Evolutionary conservation across 371 early-diverging fungal genomes (phyloP).

Genomic region (Blyttiomyces sp.): DNA sequence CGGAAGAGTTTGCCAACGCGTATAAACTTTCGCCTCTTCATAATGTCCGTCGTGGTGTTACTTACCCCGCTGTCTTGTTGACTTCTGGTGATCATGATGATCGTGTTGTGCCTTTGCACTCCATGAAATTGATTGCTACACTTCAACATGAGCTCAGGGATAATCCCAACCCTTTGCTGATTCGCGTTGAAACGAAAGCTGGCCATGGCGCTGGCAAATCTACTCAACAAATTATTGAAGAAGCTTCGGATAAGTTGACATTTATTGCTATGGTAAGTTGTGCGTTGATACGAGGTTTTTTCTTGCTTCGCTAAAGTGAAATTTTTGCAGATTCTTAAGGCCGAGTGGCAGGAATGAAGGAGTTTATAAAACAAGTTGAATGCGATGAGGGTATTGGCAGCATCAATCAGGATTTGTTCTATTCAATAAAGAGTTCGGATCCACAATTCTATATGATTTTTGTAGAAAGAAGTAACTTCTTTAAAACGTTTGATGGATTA

Average conservation of each 20-base stretch:
- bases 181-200: conserved; percentile 58
- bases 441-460: too few relatives aligned
- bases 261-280: conserved; percentile 39
- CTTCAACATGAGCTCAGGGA: conserved; percentile 51
- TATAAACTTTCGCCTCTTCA: conserved; percentile 59
- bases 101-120: conserved; percentile 47
- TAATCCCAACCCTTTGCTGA: conserved; percentile 53
- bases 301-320: background rate
- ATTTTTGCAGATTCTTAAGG: background rate
- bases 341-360: background rate
- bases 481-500: too few relatives aligned
- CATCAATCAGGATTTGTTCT: too few relatives aligned
- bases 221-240: conserved; percentile 56
- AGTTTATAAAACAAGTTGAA: too few relatives aligned
- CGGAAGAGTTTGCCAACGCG: conserved; percentile 38
- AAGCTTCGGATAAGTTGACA: conserved; percentile 54
- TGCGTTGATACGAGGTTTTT: background rate
- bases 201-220: conserved; percentile 70
- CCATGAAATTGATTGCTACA: conserved; percentile 59
- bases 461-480: too few relatives aligned
- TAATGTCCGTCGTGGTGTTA: conserved; percentile 43
- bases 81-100: conserved; percentile 46
- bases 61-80: conserved; percentile 49
- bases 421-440: too few relatives aligned
- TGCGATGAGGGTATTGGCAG: too few relatives aligned